Percentiles rank a stretch among this genome's conserved stretches.
Evolutionary conservation across 345 rosid genomes (phyloP).

Genomic region (Garcia nutans): DNA sequence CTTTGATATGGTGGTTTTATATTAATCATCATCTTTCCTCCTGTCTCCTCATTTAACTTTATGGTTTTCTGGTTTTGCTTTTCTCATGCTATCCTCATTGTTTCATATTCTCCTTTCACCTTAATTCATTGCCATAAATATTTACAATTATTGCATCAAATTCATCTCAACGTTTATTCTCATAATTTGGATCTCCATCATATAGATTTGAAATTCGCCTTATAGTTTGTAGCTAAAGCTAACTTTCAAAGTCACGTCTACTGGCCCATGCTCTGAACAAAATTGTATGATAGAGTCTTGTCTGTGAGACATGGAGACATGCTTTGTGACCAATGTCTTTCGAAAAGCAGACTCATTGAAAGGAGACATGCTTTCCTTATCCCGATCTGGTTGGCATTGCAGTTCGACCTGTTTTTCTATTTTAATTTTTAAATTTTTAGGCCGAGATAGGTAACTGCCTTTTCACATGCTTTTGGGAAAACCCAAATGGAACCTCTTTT

Average conservation of each 20-base stretch:
- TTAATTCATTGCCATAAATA: background rate
- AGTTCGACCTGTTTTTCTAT: background rate
- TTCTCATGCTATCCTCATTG: background rate
- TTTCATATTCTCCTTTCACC: background rate
- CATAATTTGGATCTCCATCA: background rate
- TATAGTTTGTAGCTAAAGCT: background rate
- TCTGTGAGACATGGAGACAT: constrained; percentile 27
- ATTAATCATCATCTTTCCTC: background rate
- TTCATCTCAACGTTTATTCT: background rate
- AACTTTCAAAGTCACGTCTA: constrained; percentile 25
- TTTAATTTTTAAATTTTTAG: background rate
- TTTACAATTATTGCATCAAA: background rate
- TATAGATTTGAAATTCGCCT: constrained; percentile 6
- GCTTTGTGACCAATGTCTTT: constrained; percentile 20
- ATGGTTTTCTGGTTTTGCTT: background rate
- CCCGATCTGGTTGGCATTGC: background rate
- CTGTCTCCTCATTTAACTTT: background rate
- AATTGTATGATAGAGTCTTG: constrained; percentile 14
- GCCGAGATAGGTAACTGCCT: background rate
- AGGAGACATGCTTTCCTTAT: constrained; percentile 1
- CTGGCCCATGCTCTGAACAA: constrained; percentile 25
- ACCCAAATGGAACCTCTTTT: background rate
- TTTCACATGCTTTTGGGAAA: background rate
- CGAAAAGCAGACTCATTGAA: constrained; percentile 12
- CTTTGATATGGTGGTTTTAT: background rate